Base-by-base conservation (phyloP, 2,329 filamentous ascomycete species). In the Colletotrichum incanum region DNA sequence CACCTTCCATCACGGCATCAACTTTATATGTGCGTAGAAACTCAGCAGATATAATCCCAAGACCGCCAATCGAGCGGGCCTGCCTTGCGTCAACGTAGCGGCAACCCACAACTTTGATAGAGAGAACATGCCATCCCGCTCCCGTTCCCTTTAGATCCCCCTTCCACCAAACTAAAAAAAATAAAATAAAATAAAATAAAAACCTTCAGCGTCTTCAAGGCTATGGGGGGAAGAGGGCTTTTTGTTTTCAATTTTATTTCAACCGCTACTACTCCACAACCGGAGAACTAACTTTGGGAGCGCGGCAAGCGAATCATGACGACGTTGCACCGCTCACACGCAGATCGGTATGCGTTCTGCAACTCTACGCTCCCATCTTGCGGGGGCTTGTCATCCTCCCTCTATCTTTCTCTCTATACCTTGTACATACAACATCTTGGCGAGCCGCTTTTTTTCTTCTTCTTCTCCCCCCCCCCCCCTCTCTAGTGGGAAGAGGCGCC, bases 61-160 rank as follows among this genome's bases (percentile, higher is more conserved):
- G 54, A 58, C 34, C 4, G 20, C 14, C 34, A 34, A 26, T 39
- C 34, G 14, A 26, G 34, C 31, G 34, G 14, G 20, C 34, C 34
- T 26, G 23, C 34, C 14, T 58, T 16, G 54, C 34, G n/a, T n/a
- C 54, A 26, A 8, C 34, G 34, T 41, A 20, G n/a, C 54, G 54
- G 16, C 34, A 26, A 26, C 34, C 54, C 54, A n/a, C 34, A 58
- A 58, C 34, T 58, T 20, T 41, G 54, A 41, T 26, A 11, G n/a
- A 23, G 5, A 56, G 34, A 20, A 26, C 45, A 37, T 37, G 47
- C 60, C 60, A 63, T 63, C 45, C 45, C 60, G 60, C 47, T 63
- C 47, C 60, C 45, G 60, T 28, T 34, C 5, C 12, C 43, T 45
- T n/a, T n/a, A 34, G 43, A 34, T 37, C 18, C 26, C 12, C 34